Percentiles rank a stretch among this genome's conserved stretches.
These are phyloP conservation scores for Corynespora cassiicola DNA, from an alignment of 2,329 filamentous ascomycete species.

Conservation along the genomic window DNA sequence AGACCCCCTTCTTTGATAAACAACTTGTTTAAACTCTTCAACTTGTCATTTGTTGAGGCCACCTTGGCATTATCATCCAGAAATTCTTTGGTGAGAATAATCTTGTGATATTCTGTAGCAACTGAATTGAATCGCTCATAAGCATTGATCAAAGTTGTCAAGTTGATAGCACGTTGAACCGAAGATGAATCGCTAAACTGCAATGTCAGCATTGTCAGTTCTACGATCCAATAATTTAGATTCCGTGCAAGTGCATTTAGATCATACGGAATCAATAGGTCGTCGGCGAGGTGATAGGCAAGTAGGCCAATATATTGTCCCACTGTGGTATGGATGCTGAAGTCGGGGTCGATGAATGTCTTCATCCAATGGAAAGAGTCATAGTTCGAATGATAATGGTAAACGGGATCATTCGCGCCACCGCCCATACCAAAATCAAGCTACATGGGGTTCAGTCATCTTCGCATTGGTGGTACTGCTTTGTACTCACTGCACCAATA, in stretches of 20 bases:
- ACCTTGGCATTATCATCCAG: conserved; percentile 4
- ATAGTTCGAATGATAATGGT: conserved; percentile 51
- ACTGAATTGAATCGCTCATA: conserved; percentile 6
- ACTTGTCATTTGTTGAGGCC: conserved; percentile 1
- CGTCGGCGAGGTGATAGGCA: conserved; percentile 39
- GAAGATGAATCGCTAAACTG: too few relatives aligned
- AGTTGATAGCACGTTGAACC: conserved; percentile 6
- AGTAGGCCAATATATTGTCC: conserved; percentile 47
- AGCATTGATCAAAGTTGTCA: conserved; percentile 2
- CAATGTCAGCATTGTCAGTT: conserved; percentile 5
- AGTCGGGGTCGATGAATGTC: conserved; percentile 53
- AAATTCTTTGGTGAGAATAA: conserved; percentile 1
- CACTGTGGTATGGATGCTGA: conserved; percentile 51
- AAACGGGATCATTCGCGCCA: conserved; percentile 40
- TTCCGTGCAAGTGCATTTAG: conserved; percentile 27
- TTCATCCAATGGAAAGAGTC: conserved; percentile 55
- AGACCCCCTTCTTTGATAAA: conserved; percentile 12
- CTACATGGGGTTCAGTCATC: background rate
- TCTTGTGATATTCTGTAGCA: conserved; percentile 1
- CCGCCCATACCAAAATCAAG: conserved; percentile 44
- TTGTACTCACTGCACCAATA: conserved; percentile 24
- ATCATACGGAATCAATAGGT: conserved; percentile 39
- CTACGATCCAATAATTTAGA: conserved; percentile 10
- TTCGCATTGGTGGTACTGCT: too few relatives aligned
- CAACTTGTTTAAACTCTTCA: conserved; percentile 9